Conservation (phyloP, 1,139 yeast genomes). For the Taphrina confusa region DNA sequence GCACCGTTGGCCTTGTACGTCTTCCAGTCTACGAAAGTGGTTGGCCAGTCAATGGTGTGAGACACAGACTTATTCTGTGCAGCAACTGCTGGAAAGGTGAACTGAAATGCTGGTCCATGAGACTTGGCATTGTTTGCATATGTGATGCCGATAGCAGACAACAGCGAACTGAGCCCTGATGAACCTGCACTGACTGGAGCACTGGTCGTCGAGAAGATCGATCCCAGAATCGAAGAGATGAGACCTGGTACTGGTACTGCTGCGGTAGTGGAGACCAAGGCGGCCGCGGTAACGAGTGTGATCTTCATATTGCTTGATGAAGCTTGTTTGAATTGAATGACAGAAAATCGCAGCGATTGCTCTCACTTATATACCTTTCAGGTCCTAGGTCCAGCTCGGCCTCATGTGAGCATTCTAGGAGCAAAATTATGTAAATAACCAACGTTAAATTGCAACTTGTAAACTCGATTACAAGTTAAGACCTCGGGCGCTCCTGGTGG, state of each 20-base stretch:
- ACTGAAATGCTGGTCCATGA: background rate
- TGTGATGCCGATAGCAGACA: background rate
- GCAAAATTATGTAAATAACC: no score
- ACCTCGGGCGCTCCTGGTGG: no score
- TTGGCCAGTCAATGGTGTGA: background rate
- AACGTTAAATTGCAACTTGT: no score
- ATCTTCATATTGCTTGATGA: no score
- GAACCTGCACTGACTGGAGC: background rate
- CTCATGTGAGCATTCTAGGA: no score
- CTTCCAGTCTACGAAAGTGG: conserved; percentile 5
- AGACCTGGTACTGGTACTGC: conserved; percentile 47
- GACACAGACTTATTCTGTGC: background rate
- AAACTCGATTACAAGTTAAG: no score
- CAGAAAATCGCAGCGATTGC: no score
- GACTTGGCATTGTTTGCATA: background rate
- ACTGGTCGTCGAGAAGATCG: background rate
- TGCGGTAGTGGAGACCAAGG: background rate
- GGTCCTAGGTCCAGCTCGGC: no score
- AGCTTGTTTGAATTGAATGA: no score
- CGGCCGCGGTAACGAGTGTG: background rate
- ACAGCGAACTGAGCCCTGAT: background rate
- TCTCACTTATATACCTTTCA: no score
- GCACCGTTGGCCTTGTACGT: conserved; percentile 57
- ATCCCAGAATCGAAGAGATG: background rate
- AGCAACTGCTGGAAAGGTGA: background rate